Evolutionary conservation across 2,329 filamentous ascomycete species (phyloP), one percentile per base, ranked within the genome.

Genomic region (Fusarium sp.): DNA sequence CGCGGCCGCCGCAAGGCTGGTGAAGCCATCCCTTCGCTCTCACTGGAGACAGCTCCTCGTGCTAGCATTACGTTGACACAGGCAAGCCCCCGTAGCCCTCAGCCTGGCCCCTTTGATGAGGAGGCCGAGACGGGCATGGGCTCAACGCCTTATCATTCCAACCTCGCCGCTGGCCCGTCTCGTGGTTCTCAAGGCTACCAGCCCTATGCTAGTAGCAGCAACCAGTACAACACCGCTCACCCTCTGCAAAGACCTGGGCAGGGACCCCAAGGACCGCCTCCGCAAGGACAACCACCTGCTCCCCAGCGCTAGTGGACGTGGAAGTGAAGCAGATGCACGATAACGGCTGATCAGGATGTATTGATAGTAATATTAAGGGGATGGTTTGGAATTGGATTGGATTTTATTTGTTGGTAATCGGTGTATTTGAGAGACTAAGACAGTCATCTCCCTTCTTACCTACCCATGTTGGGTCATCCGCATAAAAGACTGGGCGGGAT

Each of bases 1-100:
- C 80, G 82, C 26, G 84, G 85, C 39, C 83, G 84, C 34, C 82
- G 84, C 69, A 83, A 80, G 73, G 82, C 84, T 10, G 85, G 85
- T 56, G 84, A 86, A 46, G 79, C 77, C 2, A 70, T 84, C 10
- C 80, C 83, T 10, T 70, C 77, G 5, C 74, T 78, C 33, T 75
- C 76, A 51, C 75, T 71, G 60, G 75, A 74, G 31, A 71, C 73
- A 45, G 52, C 73, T 34, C 65, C 66, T 50, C 57, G 72, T 45
- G 61, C 67, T 51, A 65, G 72, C 69, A 19, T 75, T 57, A 52
- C 67, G 68, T 28, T 77, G 69, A 54, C 67, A 71, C 57, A 76
- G 62, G 43, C 76, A 65, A 76, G 75, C 26, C 50, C 76, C 62
- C 75, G 76, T 17, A 78, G 76, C 62, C 76, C 78, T 4, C 77